A percentile compares a stretch with the other conserved stretches of the same genome.
Evolutionary conservation across 139 green algal species (phyloP).

Genomic region (Coccomyxa sp.): DNA sequence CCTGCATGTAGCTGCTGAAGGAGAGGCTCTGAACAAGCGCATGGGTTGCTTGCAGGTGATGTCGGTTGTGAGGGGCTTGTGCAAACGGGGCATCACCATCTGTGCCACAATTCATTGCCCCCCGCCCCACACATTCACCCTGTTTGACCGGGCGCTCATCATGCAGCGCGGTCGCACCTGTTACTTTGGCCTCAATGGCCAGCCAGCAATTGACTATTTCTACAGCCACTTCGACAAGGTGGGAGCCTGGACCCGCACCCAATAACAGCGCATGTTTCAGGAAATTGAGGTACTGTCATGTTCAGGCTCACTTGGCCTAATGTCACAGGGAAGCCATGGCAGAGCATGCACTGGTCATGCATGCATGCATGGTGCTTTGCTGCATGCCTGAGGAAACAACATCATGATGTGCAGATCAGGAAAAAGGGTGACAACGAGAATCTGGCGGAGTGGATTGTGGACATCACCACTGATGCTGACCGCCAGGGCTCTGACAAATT

Average conservation of each 20-base stretch:
- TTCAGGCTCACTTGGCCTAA: neutral
- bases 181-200: slow-evolving; percentile 52
- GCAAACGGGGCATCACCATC: slow-evolving; percentile 45
- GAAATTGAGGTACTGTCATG: neutral
- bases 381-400: neutral
- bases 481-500: slow-evolving; percentile 17
- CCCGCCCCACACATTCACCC: slow-evolving; percentile 57
- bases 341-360: too few species aligned
- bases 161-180: slow-evolving; percentile 27
- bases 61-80: slow-evolving; percentile 22
- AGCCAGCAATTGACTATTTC: slow-evolving; percentile 39
- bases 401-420: neutral
- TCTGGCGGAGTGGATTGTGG: slow-evolving; percentile 51
- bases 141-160: slow-evolving; percentile 65
- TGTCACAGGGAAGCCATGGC: neutral
- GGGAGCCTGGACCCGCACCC: neutral
- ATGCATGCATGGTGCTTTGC: too few species aligned
- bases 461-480: slow-evolving; percentile 47
- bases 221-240: slow-evolving; percentile 3
- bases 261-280: neutral
- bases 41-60: slow-evolving; percentile 38
- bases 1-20: neutral
- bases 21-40: neutral
- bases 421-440: slow-evolving; percentile 19
- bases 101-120: slow-evolving; percentile 69